Evolutionary conservation across 805 yeast genomes (phyloP), one percentile per base, ranked within the genome.

Genomic region (Lipomyces kockii): DNA sequence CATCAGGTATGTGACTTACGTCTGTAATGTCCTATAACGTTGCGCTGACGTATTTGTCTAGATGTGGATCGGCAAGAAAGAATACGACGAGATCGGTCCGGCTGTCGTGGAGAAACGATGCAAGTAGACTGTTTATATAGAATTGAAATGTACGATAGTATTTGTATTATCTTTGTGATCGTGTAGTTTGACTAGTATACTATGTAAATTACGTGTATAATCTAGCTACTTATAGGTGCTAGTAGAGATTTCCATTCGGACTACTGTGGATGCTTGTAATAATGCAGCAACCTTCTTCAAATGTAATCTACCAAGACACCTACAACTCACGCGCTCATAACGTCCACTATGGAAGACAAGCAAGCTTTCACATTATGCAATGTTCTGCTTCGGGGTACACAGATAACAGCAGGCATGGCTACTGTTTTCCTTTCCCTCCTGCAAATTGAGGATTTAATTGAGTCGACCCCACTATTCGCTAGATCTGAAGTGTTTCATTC

Each of bases 11-110:
- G 61, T n/a, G 12, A 9, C 27, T 27, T 9, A n/a, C 4, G 20
- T 25, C 25, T 55, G 14, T 37, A 12, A n/a, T 17, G 49, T 43
- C 32, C 17, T 55, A 20, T 49, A 22, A 2, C 58, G 25, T 20
- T 11, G 39, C 57, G 29, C 62, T 57, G n/a, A 57, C 56, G 20
- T 58, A 20, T 12, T 60, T 22, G n/a, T 7, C 8, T 55, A 60
- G 66, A 65, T 73, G 80, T 88, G 88, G 79, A 80, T 88, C 46
- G 82, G 88, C 54, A 87, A 84, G 74, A 83, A 84, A 51, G 91
- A 88, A 73, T 89, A 88, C 73, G 86, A 84, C 67, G 92, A 89
- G 75, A 81, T 82, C 66, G 92, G 92, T 35, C 70, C 80, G 14
- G 77, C 73, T 17, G 62, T 79, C 32, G 76, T 76, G n/a, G 82